A percentile compares a stretch with the other conserved stretches of the same genome.
Conservation (phyloP, 2,329 filamentous ascomycete species). For the Talaromyces sp. region DNA sequence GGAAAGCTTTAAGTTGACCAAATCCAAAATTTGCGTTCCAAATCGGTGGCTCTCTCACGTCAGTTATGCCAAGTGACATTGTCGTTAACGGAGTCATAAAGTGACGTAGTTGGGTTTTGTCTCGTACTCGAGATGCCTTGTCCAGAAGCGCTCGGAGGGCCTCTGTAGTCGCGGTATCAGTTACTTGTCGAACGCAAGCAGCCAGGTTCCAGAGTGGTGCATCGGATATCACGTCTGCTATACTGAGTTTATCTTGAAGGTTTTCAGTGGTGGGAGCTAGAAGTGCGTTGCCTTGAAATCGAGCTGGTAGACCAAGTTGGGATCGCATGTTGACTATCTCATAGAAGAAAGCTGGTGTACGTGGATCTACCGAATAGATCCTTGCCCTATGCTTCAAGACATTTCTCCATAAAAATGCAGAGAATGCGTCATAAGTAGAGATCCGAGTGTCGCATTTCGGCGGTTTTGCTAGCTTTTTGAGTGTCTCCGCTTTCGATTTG, state of each 20-base stretch:
- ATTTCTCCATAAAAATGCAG: not conserved
- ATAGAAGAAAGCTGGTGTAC: not conserved
- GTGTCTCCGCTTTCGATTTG: not conserved
- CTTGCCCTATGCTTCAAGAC: not conserved
- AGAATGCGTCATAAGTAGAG: constrained; percentile 1
- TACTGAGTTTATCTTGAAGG: not conserved
- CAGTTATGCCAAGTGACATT: not conserved
- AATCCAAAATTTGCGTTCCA: not conserved
- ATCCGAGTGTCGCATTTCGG: not conserved
- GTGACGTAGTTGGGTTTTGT: not conserved
- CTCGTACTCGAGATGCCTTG: not conserved
- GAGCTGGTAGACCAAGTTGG: not conserved
- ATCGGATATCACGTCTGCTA: not conserved
- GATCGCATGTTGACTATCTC: not conserved
- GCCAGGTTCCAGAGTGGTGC: not conserved
- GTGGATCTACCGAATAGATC: not conserved
- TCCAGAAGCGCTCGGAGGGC: not conserved
- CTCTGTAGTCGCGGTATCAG: not conserved
- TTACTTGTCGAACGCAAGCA: not conserved
- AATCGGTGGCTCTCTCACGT: not conserved
- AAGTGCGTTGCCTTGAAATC: not conserved
- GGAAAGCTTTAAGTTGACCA: not conserved
- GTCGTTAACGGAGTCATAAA: not conserved
- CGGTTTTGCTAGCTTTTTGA: not conserved
- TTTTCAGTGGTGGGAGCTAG: not conserved